Base-by-base conservation (phyloP, 2,329 filamentous ascomycete species). In the Exophiala phaeomuriformis region DNA sequence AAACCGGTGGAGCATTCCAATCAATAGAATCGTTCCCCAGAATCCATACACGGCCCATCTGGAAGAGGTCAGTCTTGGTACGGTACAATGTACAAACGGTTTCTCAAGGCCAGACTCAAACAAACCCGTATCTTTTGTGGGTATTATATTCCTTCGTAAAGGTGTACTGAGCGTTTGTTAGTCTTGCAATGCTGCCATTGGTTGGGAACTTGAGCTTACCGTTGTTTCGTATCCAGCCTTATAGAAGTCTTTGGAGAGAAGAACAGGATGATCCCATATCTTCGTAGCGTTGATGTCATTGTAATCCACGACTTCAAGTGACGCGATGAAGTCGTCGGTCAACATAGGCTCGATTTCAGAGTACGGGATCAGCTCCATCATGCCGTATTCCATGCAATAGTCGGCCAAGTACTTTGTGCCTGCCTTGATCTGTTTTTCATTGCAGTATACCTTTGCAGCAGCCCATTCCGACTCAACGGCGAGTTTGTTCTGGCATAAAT, bases 101-200 rank as follows among this genome's bases (percentile, higher is more conserved):
- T 41, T 41, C 5, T 5, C 39, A 27, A 27, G 12, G 4, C 9
- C 39, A 7, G n/a, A 3, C 12, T 27, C 6, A 28, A 7, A 47
- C 47, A 10, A 47, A 72, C 70, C 70, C 67, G 53, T 67, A 71
- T 57, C 63, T 61, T 59, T 67, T 64, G 58, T 71, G 68, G 1
- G 50, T 65, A 57, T 64, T 64, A 68, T 50, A 65, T 63, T 56
- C 65, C 55, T 67, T 68, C 47, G 51, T 28, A 30, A 52, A 56
- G n/a, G 46, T 4, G 4, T 28, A 37, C 53, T 56, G 29, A 3
- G 19, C 12, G 29, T 10, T 28, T 10, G 46, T 53, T 40, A 53
- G 42, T 32, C 5, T 4, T 3, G 19, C 5, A 41, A 35, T 7
- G 5, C 28, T 42, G 19, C 32, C 31, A 10, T 19, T 8, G 29